Conservation (phyloP, 1,139 yeast species). For the Kodamaea ohmeri region DNA sequence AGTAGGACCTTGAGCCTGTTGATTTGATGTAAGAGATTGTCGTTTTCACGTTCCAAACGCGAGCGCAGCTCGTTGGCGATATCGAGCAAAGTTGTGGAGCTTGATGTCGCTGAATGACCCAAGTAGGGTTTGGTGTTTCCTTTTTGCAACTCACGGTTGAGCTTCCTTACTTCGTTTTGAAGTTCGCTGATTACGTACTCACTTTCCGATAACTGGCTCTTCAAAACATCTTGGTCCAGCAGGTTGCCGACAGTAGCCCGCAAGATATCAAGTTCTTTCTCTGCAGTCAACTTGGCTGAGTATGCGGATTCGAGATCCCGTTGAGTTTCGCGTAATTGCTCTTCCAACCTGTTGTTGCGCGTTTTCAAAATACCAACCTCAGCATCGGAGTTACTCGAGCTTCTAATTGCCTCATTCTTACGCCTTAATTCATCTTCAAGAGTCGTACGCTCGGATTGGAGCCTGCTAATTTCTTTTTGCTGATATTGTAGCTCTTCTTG, state of each 20-base stretch:
- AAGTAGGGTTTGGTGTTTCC: not conserved
- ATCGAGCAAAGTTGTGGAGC: conserved; percentile 7
- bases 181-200: conserved; percentile 10
- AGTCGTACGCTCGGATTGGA: conserved; percentile 6
- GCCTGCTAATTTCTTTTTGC: not conserved
- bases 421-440: conserved; percentile 14
- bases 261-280: not conserved
- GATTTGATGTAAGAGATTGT: conserved; percentile 7
- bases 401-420: no score
- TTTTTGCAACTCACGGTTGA: conserved; percentile 11
- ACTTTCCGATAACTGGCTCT: conserved; percentile 2
- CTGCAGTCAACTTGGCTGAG: not conserved
- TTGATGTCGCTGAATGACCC: conserved; percentile 5
- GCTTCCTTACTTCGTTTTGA: conserved; percentile 12
- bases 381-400: conserved; percentile 9
- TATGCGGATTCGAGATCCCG: not conserved
- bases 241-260: not conserved
- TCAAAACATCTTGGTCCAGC: no score
- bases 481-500: not conserved
- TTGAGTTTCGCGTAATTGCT: conserved; percentile 7
- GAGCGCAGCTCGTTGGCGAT: conserved; percentile 10
- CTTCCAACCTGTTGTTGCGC: conserved; percentile 11
- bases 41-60: conserved; percentile 10
- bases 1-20: conserved; percentile 11
- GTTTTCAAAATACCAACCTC: conserved; percentile 13